A percentile compares a stretch with the other conserved stretches of the same genome.
These are phyloP conservation scores for Rubroshorea leprosula DNA, from an alignment of 345 rosid genomes.

Conservation along the genomic window DNA sequence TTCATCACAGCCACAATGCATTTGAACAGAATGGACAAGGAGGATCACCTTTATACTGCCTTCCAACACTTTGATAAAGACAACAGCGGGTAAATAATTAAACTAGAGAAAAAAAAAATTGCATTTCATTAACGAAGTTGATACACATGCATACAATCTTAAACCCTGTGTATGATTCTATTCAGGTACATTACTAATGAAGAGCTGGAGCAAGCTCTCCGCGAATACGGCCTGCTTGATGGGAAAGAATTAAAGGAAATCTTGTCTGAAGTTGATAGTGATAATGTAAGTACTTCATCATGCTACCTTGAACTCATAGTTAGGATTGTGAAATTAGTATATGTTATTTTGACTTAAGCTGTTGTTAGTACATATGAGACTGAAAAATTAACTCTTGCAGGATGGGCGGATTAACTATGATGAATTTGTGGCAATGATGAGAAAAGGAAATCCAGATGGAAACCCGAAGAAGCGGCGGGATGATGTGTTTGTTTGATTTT, in stretches of 20 bases:
- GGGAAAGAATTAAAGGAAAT: slow-evolving; percentile 73
- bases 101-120: too few species aligned
- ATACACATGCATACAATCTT: too few species aligned
- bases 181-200: slow-evolving; percentile 69
- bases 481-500: slow-evolving; percentile 32
- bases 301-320: not conserved
- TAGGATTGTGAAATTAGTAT: too few species aligned
- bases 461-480: slow-evolving; percentile 89
- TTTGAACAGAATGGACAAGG: slow-evolving; percentile 64
- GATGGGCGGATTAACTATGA: slow-evolving; percentile 91
- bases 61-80: slow-evolving; percentile 86
- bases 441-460: slow-evolving; percentile 82
- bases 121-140: not conserved
- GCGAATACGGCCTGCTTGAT: slow-evolving; percentile 73
- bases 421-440: slow-evolving; percentile 97
- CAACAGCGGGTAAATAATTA: slow-evolving; percentile 58
- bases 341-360: not conserved
- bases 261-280: slow-evolving; percentile 70
- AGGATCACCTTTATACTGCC: slow-evolving; percentile 73
- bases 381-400: slow-evolving; percentile 24
- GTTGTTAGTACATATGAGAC: too few species aligned
- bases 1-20: slow-evolving; percentile 86
- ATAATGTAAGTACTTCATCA: slow-evolving; percentile 47
- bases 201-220: slow-evolving; percentile 89
- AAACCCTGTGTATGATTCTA: not conserved